Evolutionary conservation across 768 basidiomycete genomes (phyloP).

Genomic region (Mycena belliarum): DNA sequence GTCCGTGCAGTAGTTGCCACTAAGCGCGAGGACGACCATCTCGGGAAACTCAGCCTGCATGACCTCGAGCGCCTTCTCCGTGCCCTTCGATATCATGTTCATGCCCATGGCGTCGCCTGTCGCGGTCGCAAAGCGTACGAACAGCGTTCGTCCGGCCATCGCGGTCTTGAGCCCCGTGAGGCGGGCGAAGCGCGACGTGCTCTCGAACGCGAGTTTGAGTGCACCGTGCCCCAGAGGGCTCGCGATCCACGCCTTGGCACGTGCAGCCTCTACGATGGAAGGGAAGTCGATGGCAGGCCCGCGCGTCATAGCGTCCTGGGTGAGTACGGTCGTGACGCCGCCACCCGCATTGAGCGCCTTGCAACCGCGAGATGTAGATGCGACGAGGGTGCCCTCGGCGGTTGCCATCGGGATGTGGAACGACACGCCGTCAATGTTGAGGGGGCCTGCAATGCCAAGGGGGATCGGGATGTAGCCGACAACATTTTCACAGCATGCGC

Average conservation of each 20-base stretch:
- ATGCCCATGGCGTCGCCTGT: slow-evolving; percentile 99
- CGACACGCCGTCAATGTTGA: slow-evolving; percentile 82
- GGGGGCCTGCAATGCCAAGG: slow-evolving; percentile 93
- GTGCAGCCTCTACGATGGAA: slow-evolving; percentile 71
- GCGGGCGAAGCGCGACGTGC: slow-evolving; percentile 90
- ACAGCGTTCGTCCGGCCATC: slow-evolving; percentile 91
- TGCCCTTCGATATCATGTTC: slow-evolving; percentile 99
- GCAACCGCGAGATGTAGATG: slow-evolving; percentile 95
- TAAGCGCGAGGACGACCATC: slow-evolving; percentile 88
- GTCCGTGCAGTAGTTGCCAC: slow-evolving; percentile 98
- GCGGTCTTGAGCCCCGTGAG: slow-evolving; percentile 84
- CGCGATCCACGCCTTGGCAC: slow-evolving; percentile 87
- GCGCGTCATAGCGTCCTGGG: slow-evolving; percentile 94
- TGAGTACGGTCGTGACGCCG: slow-evolving; percentile 92
- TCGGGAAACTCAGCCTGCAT: slow-evolving; percentile 81
- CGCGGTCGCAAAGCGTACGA: slow-evolving; percentile 88
- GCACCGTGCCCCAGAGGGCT: slow-evolving; percentile 73
- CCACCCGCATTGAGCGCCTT: slow-evolving; percentile 97
- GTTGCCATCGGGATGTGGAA: slow-evolving; percentile 98
- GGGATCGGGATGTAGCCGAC: slow-evolving; percentile 96
- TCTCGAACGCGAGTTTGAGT: slow-evolving; percentile 87
- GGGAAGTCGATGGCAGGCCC: slow-evolving; percentile 99
- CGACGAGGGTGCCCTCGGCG: slow-evolving; percentile 98
- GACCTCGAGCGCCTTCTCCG: slow-evolving; percentile 88
- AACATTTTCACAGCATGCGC: slow-evolving; percentile 99